Base-by-base conservation (phyloP, 305 asterid genomes). In the Caryopteris hybrid region DNA sequence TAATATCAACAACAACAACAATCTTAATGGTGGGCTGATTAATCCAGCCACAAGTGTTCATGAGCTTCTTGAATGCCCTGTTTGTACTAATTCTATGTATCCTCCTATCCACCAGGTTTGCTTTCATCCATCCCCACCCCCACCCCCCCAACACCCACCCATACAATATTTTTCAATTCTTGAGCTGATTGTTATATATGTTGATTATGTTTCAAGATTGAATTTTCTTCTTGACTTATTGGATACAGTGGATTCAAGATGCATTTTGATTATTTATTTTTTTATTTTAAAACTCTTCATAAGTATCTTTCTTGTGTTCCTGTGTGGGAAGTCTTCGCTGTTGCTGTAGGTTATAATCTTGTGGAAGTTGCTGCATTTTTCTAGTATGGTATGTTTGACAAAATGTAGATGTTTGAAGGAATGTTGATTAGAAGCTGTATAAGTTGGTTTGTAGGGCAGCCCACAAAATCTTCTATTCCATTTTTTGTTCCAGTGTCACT, bases 21-120 rank as follows among this genome's bases (percentile, higher is more conserved):
- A 22, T 68, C 57, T 52, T 41, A 76, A 54, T 57, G 78, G 72
- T 57, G 79, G 51, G 31, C 68, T 64, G 62, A 70, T 74, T 69
- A 64, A 71, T 78, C 83, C 82, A 25, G 36, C 79, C 43, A 74
- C 82, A 17, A 82, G 84, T 61, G 82, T 82, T 48, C 77, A 82
- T 41, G 87, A 82, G 79, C 87, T 82, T 74, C 82, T 82, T 14
- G 84, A 82, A 50, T 81, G 86, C 76, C 86, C 86, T 16, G 84
- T 81, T 76, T 81, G 86, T 73, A 81, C 86, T 18, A 81, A 81
- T 76, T 81, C 84, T 43, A 81, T 81, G 84, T 82, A 82, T 71
- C 82, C 84, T 55, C 84, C 84, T 5, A 82, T 76, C 59, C 87
- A 79, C 16, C 87, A 82, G 84, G 84, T 82, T 13, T 13, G 31